A percentile compares a stretch with the other conserved stretches of the same genome.
These are phyloP conservation scores for Tricholoma bakamatsutake DNA, from an alignment of 768 basidiomycete species.

Conservation along the genomic window DNA sequence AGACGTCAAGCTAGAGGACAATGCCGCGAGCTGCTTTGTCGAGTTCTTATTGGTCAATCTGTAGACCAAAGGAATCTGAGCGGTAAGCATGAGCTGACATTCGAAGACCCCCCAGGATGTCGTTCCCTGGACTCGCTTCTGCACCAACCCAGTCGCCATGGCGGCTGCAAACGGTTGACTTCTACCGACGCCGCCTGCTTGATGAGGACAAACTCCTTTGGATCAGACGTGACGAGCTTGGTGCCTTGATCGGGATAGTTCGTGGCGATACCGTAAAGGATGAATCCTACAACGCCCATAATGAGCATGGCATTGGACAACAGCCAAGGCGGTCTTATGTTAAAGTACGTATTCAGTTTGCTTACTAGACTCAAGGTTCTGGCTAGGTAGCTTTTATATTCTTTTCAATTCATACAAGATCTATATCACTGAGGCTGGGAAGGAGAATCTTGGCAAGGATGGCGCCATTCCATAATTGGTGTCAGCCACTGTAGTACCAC, in stretches of 20 bases:
- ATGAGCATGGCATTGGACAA: background rate
- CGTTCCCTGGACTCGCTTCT: slow-evolving; percentile 26
- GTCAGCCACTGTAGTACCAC: too few relatives aligned
- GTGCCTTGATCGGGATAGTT: slow-evolving; percentile 47
- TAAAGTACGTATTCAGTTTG: too few relatives aligned
- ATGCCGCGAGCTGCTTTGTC: slow-evolving; percentile 17
- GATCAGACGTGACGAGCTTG: slow-evolving; percentile 39
- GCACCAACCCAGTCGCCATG: slow-evolving; percentile 41
- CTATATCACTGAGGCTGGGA: too few relatives aligned
- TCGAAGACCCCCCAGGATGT: too few relatives aligned
- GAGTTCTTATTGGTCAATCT: slow-evolving; percentile 1
- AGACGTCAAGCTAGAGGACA: slow-evolving; percentile 42
- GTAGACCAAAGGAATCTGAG: too few relatives aligned
- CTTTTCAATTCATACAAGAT: too few relatives aligned
- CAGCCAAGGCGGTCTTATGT: background rate
- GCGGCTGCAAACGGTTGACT: slow-evolving; percentile 36
- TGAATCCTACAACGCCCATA: slow-evolving; percentile 10
- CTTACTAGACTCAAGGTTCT: too few relatives aligned
- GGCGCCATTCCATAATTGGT: too few relatives aligned
- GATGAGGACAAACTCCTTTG: slow-evolving; percentile 36
- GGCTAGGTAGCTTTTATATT: too few relatives aligned
- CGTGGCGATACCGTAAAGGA: slow-evolving; percentile 33
- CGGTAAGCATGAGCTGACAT: too few relatives aligned
- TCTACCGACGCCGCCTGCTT: slow-evolving; percentile 53
- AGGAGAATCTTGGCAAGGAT: too few relatives aligned